phyloP scores from a whole-genome alignment of 768 basidiomycete genomes.

The Podaxis rugospora region DNA sequence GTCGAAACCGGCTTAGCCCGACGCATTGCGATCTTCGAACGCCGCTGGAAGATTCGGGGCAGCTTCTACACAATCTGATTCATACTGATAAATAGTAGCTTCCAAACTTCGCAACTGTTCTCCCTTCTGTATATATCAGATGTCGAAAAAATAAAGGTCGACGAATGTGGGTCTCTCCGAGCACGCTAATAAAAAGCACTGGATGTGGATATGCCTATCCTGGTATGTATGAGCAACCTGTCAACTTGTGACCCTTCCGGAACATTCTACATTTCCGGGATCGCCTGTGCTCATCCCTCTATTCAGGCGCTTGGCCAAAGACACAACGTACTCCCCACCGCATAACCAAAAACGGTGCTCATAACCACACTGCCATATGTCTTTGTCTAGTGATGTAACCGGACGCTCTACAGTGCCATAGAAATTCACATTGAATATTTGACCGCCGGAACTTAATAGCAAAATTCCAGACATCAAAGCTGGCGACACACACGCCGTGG shows the following conservation, averaged over 20 bases:
- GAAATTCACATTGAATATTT: neutral
- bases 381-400: neutral
- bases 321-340: neutral
- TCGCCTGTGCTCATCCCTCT: neutral
- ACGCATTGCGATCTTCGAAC: conserved; percentile 1
- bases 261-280: conserved; percentile 5
- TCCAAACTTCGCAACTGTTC: neutral
- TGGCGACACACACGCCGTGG: neutral
- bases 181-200: neutral
- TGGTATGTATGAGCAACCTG: neutral
- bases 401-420: too few species aligned
- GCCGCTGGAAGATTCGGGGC: neutral
- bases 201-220: neutral
- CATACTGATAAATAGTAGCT: neutral
- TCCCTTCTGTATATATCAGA: neutral
- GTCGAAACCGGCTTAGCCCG: conserved; percentile 3
- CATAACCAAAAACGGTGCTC: neutral
- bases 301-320: neutral
- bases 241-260: conserved; percentile 1
- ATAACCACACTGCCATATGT: neutral
- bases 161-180: neutral
- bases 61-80: conserved; percentile 9
- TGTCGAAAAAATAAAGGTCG: neutral
- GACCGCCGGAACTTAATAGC: neutral
- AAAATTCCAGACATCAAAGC: neutral